Base-by-base conservation (phyloP, 768 basidiomycete species). In the Cystobasidium onofrii region DNA sequence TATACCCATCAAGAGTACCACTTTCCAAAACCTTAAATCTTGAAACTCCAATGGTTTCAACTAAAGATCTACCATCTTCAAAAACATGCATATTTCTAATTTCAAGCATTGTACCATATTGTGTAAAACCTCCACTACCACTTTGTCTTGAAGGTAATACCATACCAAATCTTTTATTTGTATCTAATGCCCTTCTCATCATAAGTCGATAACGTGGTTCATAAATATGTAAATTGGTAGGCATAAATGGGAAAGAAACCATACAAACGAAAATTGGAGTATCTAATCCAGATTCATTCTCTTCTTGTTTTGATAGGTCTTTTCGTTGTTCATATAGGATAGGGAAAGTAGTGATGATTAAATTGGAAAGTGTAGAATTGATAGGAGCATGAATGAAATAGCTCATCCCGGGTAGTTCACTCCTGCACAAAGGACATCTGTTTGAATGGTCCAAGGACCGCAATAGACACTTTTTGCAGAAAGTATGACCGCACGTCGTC, bases 401-500 rank as follows among this genome's bases (percentile, higher is more conserved):
- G 60, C 27, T 44, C 34, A 78, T 88, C 4, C 85, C 84, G 0
- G 93, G 92, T 23, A 96, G 84, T 50, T 85, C 84, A 74, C 88
- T 84, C 62, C 95, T 86, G 81, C 95, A 98, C 18, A 96, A 83
- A 1, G 95, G 95, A 81, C 95, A 98, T 12, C 86, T 81, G 46
- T 83, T 80, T 75, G 85, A 88, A 81, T 97, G 92, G 81, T 98
- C 95, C 75, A 95, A 85, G 1, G 92, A 88, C 43, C 95, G 88
- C 74, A 91, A 89, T 33, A 98, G 86, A 81, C 95, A 98, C 78
- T 86, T 87, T 9, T 86, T 83, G 80, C 95, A 98, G 82, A 93
- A 98, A 0, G 93, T 92, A 82, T 98, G 95, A 81, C 97, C 94
- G 81, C 95, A 97, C 15, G 91, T 90, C 1, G 94, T 90, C 18